Evolutionary conservation across 768 basidiomycete species (phyloP), one percentile per base, ranked within the genome.

Genomic region (Hirschioporus abietinus): DNA sequence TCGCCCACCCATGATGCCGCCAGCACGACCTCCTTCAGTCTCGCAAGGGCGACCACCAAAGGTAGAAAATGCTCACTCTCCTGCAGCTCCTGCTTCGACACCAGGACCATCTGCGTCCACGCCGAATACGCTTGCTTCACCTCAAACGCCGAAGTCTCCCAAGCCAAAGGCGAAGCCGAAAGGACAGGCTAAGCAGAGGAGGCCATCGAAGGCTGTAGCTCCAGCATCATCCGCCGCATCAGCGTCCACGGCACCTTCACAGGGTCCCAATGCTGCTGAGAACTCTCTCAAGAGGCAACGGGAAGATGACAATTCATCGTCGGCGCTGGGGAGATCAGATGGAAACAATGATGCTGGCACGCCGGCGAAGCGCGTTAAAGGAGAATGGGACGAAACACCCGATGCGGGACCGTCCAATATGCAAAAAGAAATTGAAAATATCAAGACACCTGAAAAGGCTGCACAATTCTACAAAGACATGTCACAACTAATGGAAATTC

Each of bases 81-180:
- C 72, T 9, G 70, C 57, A 34, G 65, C 30, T 8, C 71, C 7
- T 65, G 81, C 83, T 0, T 74, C 83, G 0, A 89, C 88, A 5
- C 87, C 88, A 10, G 81, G 80, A 10, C 77, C 82, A 20, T 78
- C 73, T 65, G 78, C 81, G 25, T 71, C 76, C 6, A 81, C 81
- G 20, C 80, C 81, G 17, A 75, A 74, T 35, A 64, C 71, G 9
- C 80, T 81, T 26, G 80, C 83, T 35, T 90, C 89, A 10, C 90
- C 90, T 0, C 84, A 84, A 71, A 83, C 82, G 5, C 85, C 89
- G 0, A 92, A 88, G 75, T 92, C 91, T 4, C 91, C 91, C 0
- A 90, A 87, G 72, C 74, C 74, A 64, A 91, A 86, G 73, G 72
- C 79, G 0, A 64, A 76, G 18, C 58, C 80, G n/a, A 90, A 85